These are phyloP conservation scores for Chalciporus pseudorubinellus DNA, from an alignment of 768 basidiomycete species.

Conservation along the genomic window DNA sequence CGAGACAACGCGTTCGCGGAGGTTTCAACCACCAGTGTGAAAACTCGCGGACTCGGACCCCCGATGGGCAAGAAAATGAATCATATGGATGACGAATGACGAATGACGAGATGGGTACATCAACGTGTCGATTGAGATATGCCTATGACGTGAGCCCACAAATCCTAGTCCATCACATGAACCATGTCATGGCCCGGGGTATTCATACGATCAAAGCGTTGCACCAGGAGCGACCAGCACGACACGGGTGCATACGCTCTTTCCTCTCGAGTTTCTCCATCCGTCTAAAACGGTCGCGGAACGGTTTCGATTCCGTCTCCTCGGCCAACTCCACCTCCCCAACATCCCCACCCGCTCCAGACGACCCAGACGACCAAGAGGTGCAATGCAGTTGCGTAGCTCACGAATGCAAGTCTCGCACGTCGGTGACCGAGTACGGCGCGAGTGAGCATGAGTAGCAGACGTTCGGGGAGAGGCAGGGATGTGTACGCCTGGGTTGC, in stretches of 20 bases:
- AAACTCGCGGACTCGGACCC: too few relatives aligned
- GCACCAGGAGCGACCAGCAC: background rate
- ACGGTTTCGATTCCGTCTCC: slow-evolving; percentile 7
- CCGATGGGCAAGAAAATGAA: too few relatives aligned
- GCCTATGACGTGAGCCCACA: too few relatives aligned
- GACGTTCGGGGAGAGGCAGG: slow-evolving; percentile 88
- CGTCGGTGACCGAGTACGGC: slow-evolving; percentile 86
- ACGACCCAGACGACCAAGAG: slow-evolving; percentile 76
- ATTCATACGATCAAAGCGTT: too few relatives aligned
- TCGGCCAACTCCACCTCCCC: slow-evolving; percentile 41
- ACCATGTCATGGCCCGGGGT: too few relatives aligned
- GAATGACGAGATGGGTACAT: too few relatives aligned
- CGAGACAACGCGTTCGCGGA: too few relatives aligned
- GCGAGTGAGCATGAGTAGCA: slow-evolving; percentile 80
- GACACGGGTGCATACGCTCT: background rate
- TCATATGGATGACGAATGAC: too few relatives aligned
- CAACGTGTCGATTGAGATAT: too few relatives aligned
- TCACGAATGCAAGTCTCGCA: slow-evolving; percentile 84
- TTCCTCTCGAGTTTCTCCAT: too few relatives aligned
- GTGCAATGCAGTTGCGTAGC: slow-evolving; percentile 81
- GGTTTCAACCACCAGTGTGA: too few relatives aligned
- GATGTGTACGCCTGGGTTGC: slow-evolving; percentile 90
- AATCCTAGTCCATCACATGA: too few relatives aligned
- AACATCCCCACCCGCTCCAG: slow-evolving; percentile 58
- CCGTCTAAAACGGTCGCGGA: slow-evolving; percentile 15